Evolutionary conservation across 1,284 basidiomycete genomes (phyloP), one percentile per base, ranked within the genome.

Genomic region (Boletellus sp.): DNA sequence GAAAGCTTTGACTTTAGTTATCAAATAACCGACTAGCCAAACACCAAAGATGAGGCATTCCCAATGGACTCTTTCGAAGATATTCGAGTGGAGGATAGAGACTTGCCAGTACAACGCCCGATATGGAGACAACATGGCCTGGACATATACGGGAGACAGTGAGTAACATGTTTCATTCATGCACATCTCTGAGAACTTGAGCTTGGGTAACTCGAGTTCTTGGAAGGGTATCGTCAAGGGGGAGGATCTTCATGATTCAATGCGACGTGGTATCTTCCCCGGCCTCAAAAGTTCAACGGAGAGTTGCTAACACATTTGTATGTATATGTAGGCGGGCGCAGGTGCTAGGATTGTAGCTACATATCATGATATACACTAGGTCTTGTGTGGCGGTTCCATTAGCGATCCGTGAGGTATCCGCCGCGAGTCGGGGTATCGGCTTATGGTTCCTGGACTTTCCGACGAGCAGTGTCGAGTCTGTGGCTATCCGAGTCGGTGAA

Each of bases 101-200:
- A 91, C 64, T 88, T 89, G 72, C n/a, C n/a, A n/a, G n/a, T n/a
- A 90, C 80, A 63, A 93, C 93, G 68, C 93, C 91, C 56, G 93
- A 72, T 58, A 94, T 89, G 15, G 89, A 89, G 60, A 94, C 91
- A 64, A 91, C 89, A 85, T 89, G 51, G 15, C 28, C 26, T 51
- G 13, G 41, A 33, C 16, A 21, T 35, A 38, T 43, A 2, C 11
- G 28, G 24, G 36, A 19, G 30, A 43, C 22, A 40, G 37, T 19
- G 30, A 47, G 35, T 52, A 70, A 81, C 83, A 63, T 89, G 3
- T 89, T 68, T 89, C 86, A 66, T 91, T 92, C 50, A 91, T 80
- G 59, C 88, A 89, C 52, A 82, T 79, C 61, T 88, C 84, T 2
- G 89, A 89, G 74, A 94, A 91, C 26, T 28, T 28, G 74, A 89